phyloP scores from a whole-genome alignment of 306 rosid genomes.

The Begonia peltatifolia region DNA sequence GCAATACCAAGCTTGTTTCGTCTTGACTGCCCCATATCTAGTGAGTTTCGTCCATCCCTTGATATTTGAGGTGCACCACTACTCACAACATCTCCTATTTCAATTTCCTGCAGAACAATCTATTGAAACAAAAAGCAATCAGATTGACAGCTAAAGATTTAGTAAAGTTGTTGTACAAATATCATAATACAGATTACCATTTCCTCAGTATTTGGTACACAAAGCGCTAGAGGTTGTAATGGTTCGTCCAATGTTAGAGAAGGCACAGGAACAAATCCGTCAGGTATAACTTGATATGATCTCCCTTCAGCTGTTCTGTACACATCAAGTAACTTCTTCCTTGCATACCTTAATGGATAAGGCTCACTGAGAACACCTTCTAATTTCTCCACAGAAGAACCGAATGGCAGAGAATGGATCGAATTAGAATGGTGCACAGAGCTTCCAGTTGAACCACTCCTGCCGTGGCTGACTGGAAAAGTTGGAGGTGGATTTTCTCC shows the following conservation, averaged over 20 bases:
- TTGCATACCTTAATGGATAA: slow-evolving; percentile 32
- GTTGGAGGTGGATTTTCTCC: slow-evolving; percentile 46
- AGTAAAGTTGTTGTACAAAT: slow-evolving; percentile 7
- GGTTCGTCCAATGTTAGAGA: slow-evolving; percentile 54
- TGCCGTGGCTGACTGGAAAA: slow-evolving; percentile 41
- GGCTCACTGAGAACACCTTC: slow-evolving; percentile 43
- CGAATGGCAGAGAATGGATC: slow-evolving; percentile 14
- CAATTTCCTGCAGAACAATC: slow-evolving; percentile 72
- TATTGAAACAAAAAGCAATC: slow-evolving; percentile 22
- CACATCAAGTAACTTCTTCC: slow-evolving; percentile 61
- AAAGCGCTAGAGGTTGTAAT: slow-evolving; percentile 59
- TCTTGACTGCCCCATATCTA: slow-evolving; percentile 42
- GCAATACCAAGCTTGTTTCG: slow-evolving; percentile 45
- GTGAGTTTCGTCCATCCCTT: slow-evolving; percentile 58
- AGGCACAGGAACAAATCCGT: slow-evolving; percentile 65
- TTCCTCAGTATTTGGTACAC: slow-evolving; percentile 55
- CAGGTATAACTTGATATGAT: slow-evolving; percentile 22
- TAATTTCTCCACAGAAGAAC: slow-evolving; percentile 21
- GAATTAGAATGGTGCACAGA: slow-evolving; percentile 20
- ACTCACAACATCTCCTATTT: slow-evolving; percentile 66
- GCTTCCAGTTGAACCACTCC: slow-evolving; percentile 39
- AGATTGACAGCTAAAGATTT: slow-evolving; percentile 21
- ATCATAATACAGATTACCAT: slow-evolving; percentile 35
- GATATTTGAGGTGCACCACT: slow-evolving; percentile 70
- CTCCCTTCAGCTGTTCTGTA: slow-evolving; percentile 44